Percentiles rank a stretch among this genome's conserved stretches.
Conservation (phyloP, 75 land plant genomes). For the Adiantum capillusveneris region DNA sequence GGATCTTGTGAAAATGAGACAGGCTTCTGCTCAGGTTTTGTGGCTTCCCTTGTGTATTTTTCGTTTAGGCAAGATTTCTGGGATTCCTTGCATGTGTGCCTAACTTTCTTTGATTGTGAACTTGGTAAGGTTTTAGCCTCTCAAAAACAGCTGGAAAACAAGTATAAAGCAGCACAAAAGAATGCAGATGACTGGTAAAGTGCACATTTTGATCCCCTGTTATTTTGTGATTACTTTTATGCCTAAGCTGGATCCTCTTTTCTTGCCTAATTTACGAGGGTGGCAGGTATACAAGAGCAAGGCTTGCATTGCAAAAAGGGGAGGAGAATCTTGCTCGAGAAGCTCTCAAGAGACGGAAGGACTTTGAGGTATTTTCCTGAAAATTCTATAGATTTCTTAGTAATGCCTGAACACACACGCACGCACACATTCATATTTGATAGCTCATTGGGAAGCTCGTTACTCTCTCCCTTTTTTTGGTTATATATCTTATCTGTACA, state of each 20-base stretch:
- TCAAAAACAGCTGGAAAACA: conserved; percentile 92
- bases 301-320: conserved; percentile 91
- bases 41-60: no score
- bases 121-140: conserved; percentile 92
- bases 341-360: conserved; percentile 90
- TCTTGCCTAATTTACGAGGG: background rate
- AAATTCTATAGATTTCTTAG: no score
- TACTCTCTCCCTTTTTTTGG: no score
- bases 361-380: conserved; percentile 58
- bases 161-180: conserved; percentile 72
- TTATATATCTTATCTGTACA: no score
- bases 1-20: conserved; percentile 92
- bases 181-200: conserved; percentile 94
- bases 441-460: no score
- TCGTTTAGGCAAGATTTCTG: background rate
- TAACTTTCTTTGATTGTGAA: background rate
- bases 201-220: background rate
- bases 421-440: no score
- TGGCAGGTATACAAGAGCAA: conserved; percentile 79
- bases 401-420: no score
- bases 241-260: no score
- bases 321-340: conserved; percentile 98
- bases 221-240: background rate
- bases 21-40: conserved; percentile 93
- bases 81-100: background rate